Evolutionary conservation across 768 basidiomycete genomes (phyloP).

Genomic region (Cystofilobasidium macerans): DNA sequence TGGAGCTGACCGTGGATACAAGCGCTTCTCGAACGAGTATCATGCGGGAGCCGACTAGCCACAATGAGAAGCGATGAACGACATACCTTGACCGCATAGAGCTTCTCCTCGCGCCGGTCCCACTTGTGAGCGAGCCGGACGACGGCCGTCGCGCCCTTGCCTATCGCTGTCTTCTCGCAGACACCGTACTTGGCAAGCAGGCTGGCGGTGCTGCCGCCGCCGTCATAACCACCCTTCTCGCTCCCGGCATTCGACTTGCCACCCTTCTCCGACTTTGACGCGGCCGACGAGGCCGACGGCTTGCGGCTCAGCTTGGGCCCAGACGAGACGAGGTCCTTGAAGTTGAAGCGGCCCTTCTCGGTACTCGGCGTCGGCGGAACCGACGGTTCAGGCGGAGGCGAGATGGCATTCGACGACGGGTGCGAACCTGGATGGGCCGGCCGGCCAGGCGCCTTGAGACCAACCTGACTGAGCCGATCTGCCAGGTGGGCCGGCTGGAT

Average conservation of each 20-base stretch:
- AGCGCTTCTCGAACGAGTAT: too few relatives aligned
- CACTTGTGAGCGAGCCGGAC: constrained; percentile 96
- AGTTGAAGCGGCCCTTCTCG: constrained; percentile 55
- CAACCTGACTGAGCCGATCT: too few relatives aligned
- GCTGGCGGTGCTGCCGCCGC: constrained; percentile 44
- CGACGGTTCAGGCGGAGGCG: too few relatives aligned
- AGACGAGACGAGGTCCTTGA: constrained; percentile 66
- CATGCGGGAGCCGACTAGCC: too few relatives aligned
- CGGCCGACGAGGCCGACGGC: constrained; percentile 57
- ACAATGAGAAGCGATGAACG: background rate
- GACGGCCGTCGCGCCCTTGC: constrained; percentile 95
- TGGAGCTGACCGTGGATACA: too few relatives aligned
- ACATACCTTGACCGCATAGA: constrained; percentile 91
- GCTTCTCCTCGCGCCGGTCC: constrained; percentile 90
- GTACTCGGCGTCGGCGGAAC: constrained; percentile 32
- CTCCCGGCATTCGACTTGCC: constrained; percentile 2
- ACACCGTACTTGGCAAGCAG: constrained; percentile 87
- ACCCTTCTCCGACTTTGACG: constrained; percentile 51
- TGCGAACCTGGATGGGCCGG: constrained; percentile 10
- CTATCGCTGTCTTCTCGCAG: constrained; percentile 92
- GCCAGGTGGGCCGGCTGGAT: too few relatives aligned
- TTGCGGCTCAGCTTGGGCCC: constrained; percentile 66
- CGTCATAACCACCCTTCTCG: constrained; percentile 44
- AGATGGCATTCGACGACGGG: background rate
- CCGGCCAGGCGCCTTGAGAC: too few relatives aligned